Base-by-base conservation (phyloP, 176 grass and related monocot species). In the Aegilops umbellulata region DNA sequence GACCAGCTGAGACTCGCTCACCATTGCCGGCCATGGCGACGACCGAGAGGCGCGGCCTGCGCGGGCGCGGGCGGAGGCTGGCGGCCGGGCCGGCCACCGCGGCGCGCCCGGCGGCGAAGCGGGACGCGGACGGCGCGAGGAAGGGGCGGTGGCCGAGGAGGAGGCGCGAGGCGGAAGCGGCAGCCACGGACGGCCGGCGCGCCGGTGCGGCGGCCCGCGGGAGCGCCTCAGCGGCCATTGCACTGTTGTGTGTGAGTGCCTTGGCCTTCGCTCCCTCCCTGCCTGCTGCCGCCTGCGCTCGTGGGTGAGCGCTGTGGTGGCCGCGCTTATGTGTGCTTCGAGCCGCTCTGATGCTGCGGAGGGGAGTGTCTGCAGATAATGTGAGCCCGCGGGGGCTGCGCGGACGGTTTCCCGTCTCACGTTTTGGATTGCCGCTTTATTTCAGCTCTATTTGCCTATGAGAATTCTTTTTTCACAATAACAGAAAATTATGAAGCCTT, bases 11-110 rank as follows among this genome's bases (percentile, higher is more conserved):
- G 15, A 66, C 70, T 70, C 26, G 34, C 88, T 82, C 82, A 96
- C 94, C 97, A 60, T 82, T 91, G n/a, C 63, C 86, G 16, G 94
- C 92, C 92, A 96, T 96, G 80, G 92, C 92, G 46, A 94, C 71
- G 67, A 96, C 94, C 15, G 88, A 96, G 26, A 90, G 80, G 41
- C 82, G 84, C 76, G 80, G 82, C 74, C 82, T 91, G 14, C 82
- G 82, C 68, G 29, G 78, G 86, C 60, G 87, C 92, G 41, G 66
- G 79, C 79, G 88, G 80, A 78, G 42, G 22, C 82, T 81, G 32
- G 88, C 78, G 20, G 44, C 80, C 69, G 85, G 81, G 71, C 79
- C 79, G n/a, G 30, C 83, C 88, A 84, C 80, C 80, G 80, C 76
- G 23, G 88, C 84, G 71, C 76, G 77, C 35, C 88, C 24, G 39